Conservation (phyloP, 148 eudicot genomes). For the Oxyria digyna region DNA sequence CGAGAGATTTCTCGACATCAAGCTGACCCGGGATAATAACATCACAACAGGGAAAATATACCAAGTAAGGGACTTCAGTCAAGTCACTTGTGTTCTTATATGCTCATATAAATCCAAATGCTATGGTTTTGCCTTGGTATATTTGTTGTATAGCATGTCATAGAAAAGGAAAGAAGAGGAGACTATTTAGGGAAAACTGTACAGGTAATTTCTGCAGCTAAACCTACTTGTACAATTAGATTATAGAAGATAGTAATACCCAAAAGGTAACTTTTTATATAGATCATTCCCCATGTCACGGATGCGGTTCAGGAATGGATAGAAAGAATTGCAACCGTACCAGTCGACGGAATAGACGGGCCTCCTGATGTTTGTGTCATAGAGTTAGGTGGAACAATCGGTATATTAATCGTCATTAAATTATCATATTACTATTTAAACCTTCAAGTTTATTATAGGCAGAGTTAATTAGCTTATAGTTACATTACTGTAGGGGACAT, state of each 20-base stretch:
- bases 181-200: neutral
- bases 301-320: constrained; percentile 98
- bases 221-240: too few relatives aligned
- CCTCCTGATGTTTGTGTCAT: constrained; percentile 98
- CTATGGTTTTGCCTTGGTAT: neutral
- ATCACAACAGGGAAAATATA: neutral
- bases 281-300: constrained; percentile 96
- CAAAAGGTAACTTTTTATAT: too few relatives aligned
- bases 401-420: constrained; percentile 20
- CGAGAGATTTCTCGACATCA: constrained; percentile 29
- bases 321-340: constrained; percentile 69
- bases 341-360: constrained; percentile 87
- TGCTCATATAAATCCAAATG: neutral
- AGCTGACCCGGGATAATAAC: neutral
- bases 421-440: neutral
- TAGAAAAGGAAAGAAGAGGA: neutral
- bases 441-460: neutral
- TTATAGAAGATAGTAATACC: too few relatives aligned
- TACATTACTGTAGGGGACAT: constrained; percentile 55
- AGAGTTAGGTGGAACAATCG: constrained; percentile 97
- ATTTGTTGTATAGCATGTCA: neutral
- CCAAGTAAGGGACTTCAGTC: neutral
- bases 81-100: neutral
- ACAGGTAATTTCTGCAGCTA: neutral
- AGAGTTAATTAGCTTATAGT: neutral